These are phyloP conservation scores for Xylaria sp. DNA, from an alignment of 2,329 filamentous ascomycete genomes.

Conservation along the genomic window DNA sequence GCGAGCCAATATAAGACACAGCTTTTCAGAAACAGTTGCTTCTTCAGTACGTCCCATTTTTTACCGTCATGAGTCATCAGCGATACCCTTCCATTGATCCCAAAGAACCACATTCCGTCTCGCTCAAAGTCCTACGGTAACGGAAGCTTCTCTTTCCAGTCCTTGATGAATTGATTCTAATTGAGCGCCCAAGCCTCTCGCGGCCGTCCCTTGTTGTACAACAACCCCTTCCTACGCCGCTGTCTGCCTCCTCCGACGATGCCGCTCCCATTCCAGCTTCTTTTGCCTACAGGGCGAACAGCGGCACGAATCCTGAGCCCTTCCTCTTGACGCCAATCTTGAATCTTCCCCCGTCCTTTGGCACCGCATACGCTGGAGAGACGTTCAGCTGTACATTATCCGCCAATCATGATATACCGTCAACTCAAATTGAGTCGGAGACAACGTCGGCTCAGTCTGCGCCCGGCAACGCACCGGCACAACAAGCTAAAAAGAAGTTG, in stretches of 20 bases:
- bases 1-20: slow-evolving; percentile 10
- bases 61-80: slow-evolving; percentile 64
- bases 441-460: slow-evolving; percentile 13
- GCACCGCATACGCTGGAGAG: slow-evolving; percentile 94
- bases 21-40: slow-evolving; percentile 8
- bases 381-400: slow-evolving; percentile 94
- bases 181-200: slow-evolving; percentile 71
- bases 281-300: slow-evolving; percentile 70
- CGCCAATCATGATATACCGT: slow-evolving; percentile 82
- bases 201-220: slow-evolving; percentile 80
- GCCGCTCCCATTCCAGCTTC: slow-evolving; percentile 68
- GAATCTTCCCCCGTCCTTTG: slow-evolving; percentile 89
- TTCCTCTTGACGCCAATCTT: slow-evolving; percentile 73
- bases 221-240: slow-evolving; percentile 66
- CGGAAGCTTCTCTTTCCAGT: slow-evolving; percentile 27
- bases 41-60: slow-evolving; percentile 16
- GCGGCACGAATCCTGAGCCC: slow-evolving; percentile 61
- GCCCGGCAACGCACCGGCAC: slow-evolving; percentile 37
- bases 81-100: slow-evolving; percentile 66
- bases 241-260: slow-evolving; percentile 54
- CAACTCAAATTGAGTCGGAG: slow-evolving; percentile 14
- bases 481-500: slow-evolving; percentile 52
- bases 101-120: slow-evolving; percentile 82
- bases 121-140: slow-evolving; percentile 78
- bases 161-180: slow-evolving; percentile 12